Base-by-base conservation (phyloP, 2,329 filamentous ascomycete genomes). In the Exophiala bonariae region DNA sequence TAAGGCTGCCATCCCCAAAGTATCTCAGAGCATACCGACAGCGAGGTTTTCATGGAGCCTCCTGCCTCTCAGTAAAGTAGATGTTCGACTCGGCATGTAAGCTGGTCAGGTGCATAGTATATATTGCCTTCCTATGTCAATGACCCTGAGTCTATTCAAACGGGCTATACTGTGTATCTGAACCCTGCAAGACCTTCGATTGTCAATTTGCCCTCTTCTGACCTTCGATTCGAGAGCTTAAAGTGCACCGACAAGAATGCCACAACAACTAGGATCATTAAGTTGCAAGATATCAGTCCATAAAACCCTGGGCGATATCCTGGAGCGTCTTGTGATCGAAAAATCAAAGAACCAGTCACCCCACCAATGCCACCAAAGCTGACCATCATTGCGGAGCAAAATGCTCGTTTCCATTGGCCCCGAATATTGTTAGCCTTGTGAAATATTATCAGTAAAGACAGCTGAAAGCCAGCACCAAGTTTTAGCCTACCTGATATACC, bases 381-480 rank as follows among this genome's bases (percentile, higher is more conserved):
- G 9, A 56, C 47, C 2, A 56, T 33, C 6, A 33, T 38, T 16
- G 54, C 55, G 14, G 39, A 47, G 28, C 38, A 47, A 18, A 58
- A 84, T 1, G 87, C 87, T 32, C 89, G 81, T 71, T 91, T 93
- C 87, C 87, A 93, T 70, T 93, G 88, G 0, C 88, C 89, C 38
- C 87, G 82, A 61, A 95, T 85, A 67, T 95, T 95, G 70, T 92
- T 93, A 34, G 87, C 86, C 70, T 91, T 32, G 43, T 10, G 4
- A 31, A n/a, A 8, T 14, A 17, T 3, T 3, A 19, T 16, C 6
- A 32, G 28, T 18, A 38, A 4, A 9, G 9, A 38, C 10, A 17
- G 16, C 6, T 13, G 10, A 26, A 36, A 19, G 28, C 6, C 23
- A 11, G 6, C 23, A 26, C n/a, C n/a, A n/a, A n/a, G n/a, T n/a